A percentile compares a stretch with the other conserved stretches of the same genome.
These are phyloP conservation scores for Wickerhamomyces ciferrii DNA, from an alignment of 805 yeast species.

Conservation along the genomic window DNA sequence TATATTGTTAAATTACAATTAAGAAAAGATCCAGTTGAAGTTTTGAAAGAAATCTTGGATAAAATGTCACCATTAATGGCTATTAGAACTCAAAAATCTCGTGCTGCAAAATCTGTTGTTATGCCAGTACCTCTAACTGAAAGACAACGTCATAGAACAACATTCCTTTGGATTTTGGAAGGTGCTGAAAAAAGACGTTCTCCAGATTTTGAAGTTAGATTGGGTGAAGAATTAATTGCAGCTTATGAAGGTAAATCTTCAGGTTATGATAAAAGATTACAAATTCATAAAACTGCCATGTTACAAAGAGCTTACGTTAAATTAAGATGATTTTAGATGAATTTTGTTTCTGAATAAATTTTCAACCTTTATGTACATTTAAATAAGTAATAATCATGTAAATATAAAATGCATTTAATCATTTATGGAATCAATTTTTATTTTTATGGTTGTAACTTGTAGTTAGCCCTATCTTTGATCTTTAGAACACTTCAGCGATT, in stretches of 20 bases:
- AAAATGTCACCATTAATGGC: constrained; percentile 80
- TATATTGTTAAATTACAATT: constrained; percentile 70
- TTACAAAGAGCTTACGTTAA: constrained; percentile 79
- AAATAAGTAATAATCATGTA: constrained; percentile 1
- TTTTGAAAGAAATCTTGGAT: constrained; percentile 71
- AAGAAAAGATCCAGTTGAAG: constrained; percentile 74
- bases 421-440: too few relatives aligned
- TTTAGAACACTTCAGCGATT: too few relatives aligned
- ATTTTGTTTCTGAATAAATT: too few relatives aligned
- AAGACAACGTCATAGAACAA: constrained; percentile 80
- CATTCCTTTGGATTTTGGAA: constrained; percentile 87
- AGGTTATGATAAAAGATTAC: constrained; percentile 78
- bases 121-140: constrained; percentile 81
- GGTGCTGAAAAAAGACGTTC: constrained; percentile 77
- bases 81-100: constrained; percentile 72
- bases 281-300: constrained; percentile 82
- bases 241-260: constrained; percentile 76
- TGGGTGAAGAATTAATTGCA: constrained; percentile 82
- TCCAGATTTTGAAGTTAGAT: constrained; percentile 77
- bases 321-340: constrained; percentile 22
- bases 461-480: too few relatives aligned
- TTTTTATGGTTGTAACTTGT: too few relatives aligned
- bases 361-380: too few relatives aligned
- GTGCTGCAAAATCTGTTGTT: constrained; percentile 75
- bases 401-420: background rate